Conservation (phyloP, 2,329 filamentous ascomycete species). For the Aspergillus pseudoviridinutans region DNA sequence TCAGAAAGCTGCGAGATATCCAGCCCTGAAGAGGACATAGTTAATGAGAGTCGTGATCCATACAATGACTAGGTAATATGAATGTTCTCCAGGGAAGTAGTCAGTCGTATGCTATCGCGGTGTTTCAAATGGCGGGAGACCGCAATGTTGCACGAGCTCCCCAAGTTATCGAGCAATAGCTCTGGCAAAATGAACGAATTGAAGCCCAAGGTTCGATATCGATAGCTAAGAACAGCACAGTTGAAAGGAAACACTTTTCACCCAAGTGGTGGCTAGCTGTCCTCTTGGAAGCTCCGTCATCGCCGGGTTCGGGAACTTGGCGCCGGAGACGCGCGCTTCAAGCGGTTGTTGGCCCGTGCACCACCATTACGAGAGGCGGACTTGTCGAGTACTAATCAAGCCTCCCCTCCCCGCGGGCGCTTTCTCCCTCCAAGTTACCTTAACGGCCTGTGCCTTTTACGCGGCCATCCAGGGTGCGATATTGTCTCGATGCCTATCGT, state of each 20-base stretch:
- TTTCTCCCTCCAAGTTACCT: constrained; percentile 13
- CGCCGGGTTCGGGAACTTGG: constrained; percentile 8
- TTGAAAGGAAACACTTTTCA: not conserved
- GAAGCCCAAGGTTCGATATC: not conserved
- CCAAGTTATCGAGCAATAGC: not conserved
- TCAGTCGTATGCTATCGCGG: not conserved
- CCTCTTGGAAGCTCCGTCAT: constrained; percentile 20
- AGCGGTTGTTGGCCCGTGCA: constrained; percentile 11
- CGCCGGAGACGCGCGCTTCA: constrained; percentile 19
- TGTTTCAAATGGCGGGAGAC: not conserved
- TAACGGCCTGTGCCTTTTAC: constrained; percentile 12
- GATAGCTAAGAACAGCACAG: not conserved
- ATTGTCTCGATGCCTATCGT: constrained; percentile 7
- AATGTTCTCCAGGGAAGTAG: not conserved
- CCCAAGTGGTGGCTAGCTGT: constrained; percentile 8
- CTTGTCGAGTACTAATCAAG: constrained; percentile 7
- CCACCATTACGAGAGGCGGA: constrained; percentile 1
- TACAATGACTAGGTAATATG: constrained; percentile 8
- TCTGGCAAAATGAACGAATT: not conserved
- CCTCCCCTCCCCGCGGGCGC: constrained; percentile 17
- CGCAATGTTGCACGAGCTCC: not conserved
- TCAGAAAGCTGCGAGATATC: constrained; percentile 66
- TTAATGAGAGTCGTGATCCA: constrained; percentile 20
- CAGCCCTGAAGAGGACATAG: constrained; percentile 46
- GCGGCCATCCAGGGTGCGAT: constrained; percentile 15